A percentile compares a stretch with the other conserved stretches of the same genome.
Conservation (phyloP, 371 early-diverging fungal species). For the Amoeboaphelidium protococcarum region DNA sequence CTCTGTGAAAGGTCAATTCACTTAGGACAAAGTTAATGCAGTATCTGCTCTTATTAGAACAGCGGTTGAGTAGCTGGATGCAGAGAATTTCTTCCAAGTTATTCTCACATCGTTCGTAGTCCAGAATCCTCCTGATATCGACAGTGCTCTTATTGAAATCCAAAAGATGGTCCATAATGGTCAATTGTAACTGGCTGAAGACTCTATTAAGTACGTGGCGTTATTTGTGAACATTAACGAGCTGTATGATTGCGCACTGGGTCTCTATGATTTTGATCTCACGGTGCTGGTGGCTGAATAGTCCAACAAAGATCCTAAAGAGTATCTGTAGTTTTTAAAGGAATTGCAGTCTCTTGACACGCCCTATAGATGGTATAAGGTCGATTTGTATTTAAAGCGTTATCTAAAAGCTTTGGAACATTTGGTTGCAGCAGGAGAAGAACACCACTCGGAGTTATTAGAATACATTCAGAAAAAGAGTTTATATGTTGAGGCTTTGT, state of each 20-base stretch:
- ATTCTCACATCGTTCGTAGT: constrained; percentile 63
- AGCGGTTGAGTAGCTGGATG: constrained; percentile 27
- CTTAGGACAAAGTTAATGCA: constrained; percentile 33
- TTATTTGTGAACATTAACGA: too few species aligned
- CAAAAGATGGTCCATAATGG: constrained; percentile 8
- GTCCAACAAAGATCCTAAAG: too few species aligned
- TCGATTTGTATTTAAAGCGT: too few species aligned
- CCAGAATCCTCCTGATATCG: constrained; percentile 55
- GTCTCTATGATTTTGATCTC: too few species aligned
- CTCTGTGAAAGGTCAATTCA: constrained; percentile 1
- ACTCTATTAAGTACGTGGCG: too few species aligned
- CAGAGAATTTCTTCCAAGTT: constrained; percentile 38
- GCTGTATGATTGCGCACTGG: too few species aligned
- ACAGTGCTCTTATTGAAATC: constrained; percentile 38
- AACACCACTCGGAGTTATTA: background rate
- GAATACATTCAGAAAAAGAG: background rate
- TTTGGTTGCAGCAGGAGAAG: background rate
- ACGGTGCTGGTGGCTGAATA: too few species aligned
- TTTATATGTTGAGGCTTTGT: background rate
- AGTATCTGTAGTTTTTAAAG: too few species aligned
- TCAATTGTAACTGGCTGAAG: background rate
- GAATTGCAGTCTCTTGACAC: too few species aligned
- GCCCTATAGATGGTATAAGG: too few species aligned
- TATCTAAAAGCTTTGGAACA: background rate
- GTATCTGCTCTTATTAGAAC: constrained; percentile 44